Base-by-base conservation (phyloP, 768 basidiomycete genomes). In the Coprinopsis cinerea region DNA sequence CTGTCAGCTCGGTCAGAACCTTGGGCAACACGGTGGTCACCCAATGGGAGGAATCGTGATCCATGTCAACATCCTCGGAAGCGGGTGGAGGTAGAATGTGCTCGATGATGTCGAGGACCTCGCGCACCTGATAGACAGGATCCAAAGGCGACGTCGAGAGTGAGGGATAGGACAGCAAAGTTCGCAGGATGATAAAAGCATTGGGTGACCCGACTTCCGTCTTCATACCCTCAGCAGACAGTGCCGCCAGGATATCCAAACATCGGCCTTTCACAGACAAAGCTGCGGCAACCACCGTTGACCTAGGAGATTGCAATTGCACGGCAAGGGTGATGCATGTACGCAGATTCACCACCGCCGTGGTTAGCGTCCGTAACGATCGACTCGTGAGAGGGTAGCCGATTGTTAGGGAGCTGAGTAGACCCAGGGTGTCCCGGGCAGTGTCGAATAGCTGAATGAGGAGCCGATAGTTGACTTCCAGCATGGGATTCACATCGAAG, bases 51-150 rank as follows among this genome's bases (percentile, higher is more conserved):
- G 58, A 60, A 9, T 67, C 67, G 28, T 24, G 15, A 11, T 41
- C 53, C 26, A 20, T 28, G 15, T 40, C 48, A 18, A 26, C 34
- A 17, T 49, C 47, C n/a, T 51, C 15, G 47, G 47, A 23, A 4
- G 4, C 42, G 4, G 58, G 55, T 11, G 62, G 42, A 54, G 84
- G 83, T 1, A 89, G 66, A 26, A 88, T 60, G 47, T 68, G 67
- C 55, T 84, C 77, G 36, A 88, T 55, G 42, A 91, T 69, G 39
- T 67, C 64, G 56, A 77, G 79, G 2, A 79, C 66, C 57, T 85
- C 82, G 26, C 69, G 61, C 2, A 84, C 55, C 45, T 79, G 81
- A 51, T 73, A 69, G 0, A 72, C 74, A 1, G 85, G 85, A 57
- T 90, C 85, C 10, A 45, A 13, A 7, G 66, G 66, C 36, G 70